phyloP scores from a whole-genome alignment of 2,329 filamentous ascomycete genomes.

The Diaporthe australafricana region DNA sequence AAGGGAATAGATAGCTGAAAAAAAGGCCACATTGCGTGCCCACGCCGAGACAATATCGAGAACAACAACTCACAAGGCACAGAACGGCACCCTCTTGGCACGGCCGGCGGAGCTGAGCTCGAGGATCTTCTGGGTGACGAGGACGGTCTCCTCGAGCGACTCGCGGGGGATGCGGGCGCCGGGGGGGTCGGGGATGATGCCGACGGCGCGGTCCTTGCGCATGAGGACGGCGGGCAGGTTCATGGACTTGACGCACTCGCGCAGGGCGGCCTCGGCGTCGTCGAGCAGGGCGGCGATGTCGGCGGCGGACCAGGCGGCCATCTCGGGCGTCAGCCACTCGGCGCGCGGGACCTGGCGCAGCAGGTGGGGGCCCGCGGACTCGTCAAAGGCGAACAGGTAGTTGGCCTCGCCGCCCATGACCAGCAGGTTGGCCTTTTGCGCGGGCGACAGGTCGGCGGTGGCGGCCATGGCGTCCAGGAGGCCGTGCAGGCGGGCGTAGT shows the following conservation, averaged over 20 bases:
- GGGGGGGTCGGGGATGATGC: conserved; percentile 75
- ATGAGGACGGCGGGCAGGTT: conserved; percentile 83
- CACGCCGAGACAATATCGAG: background rate
- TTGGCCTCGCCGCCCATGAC: conserved; percentile 97
- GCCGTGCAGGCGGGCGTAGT: conserved; percentile 88
- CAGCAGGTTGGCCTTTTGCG: conserved; percentile 82
- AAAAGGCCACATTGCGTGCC: too few relatives aligned
- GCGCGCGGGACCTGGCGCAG: conserved; percentile 74
- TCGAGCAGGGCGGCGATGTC: conserved; percentile 87
- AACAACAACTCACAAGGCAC: conserved; percentile 77
- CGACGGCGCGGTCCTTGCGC: conserved; percentile 89
- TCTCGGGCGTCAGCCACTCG: conserved; percentile 82
- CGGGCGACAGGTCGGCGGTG: conserved; percentile 67
- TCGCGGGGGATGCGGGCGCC: conserved; percentile 82
- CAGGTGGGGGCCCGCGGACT: conserved; percentile 68
- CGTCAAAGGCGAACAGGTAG: conserved; percentile 87
- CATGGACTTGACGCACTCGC: conserved; percentile 83
- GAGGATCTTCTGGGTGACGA: conserved; percentile 92
- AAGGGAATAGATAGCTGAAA: background rate
- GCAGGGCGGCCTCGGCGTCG: conserved; percentile 85
- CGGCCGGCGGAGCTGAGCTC: conserved; percentile 80
- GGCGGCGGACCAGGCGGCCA: conserved; percentile 79
- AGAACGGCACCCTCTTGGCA: conserved; percentile 78
- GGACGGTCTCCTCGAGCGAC: conserved; percentile 92
- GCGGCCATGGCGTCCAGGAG: conserved; percentile 81